A percentile compares a stretch with the other conserved stretches of the same genome.
phyloP scores from a whole-genome alignment of 2,329 filamentous ascomycete species.

The Talaromyces sp. region DNA sequence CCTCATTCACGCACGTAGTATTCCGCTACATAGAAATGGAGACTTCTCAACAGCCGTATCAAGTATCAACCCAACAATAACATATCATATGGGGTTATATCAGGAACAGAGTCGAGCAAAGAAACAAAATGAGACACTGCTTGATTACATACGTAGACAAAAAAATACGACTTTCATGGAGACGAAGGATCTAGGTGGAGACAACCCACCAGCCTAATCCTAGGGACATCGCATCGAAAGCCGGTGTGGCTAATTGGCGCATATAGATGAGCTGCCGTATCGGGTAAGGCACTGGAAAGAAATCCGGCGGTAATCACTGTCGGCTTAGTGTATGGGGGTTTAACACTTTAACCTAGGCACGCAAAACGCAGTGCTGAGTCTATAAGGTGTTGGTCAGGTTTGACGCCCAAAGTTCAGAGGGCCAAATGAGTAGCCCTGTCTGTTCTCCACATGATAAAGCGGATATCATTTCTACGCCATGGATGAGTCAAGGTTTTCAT shows the following conservation, averaged over 20 bases:
- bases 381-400: neutral
- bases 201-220: neutral
- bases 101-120: neutral
- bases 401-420: neutral
- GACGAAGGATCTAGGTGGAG: neutral
- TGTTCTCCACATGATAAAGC: neutral
- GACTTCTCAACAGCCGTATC: neutral
- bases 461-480: neutral
- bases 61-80: neutral
- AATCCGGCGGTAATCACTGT: neutral
- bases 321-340: neutral
- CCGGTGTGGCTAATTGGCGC: neutral
- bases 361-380: neutral
- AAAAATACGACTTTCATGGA: neutral
- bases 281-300: conserved; percentile 1
- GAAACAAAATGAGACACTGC: neutral
- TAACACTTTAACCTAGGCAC: neutral
- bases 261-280: neutral
- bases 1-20: neutral
- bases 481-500: neutral
- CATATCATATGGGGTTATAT: neutral
- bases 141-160: neutral
- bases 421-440: neutral
- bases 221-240: neutral
- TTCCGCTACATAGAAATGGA: neutral